phyloP scores from a whole-genome alignment of 352 stramenopile genomes.

The Globisporangium alternatum region DNA sequence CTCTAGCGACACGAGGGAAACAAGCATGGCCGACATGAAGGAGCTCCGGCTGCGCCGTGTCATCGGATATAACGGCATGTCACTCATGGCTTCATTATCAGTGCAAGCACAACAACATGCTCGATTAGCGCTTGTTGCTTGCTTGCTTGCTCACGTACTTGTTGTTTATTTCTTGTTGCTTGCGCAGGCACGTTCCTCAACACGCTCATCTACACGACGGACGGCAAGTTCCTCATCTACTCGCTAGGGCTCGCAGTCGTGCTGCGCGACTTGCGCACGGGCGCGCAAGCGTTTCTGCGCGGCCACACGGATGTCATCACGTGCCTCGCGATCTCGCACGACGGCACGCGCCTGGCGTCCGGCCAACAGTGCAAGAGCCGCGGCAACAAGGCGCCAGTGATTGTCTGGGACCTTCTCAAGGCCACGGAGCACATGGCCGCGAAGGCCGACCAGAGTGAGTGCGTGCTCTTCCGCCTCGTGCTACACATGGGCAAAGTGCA shows the following conservation, averaged over 20 bases:
- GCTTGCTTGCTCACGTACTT: background rate
- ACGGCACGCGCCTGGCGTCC: conserved; percentile 85
- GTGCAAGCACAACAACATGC: background rate
- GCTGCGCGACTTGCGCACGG: conserved; percentile 72
- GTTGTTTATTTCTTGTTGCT: background rate
- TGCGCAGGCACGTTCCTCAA: conserved; percentile 48
- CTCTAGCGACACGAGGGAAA: background rate
- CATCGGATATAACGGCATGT: conserved; percentile 78
- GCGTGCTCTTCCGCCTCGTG: conserved; percentile 89
- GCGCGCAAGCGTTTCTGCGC: conserved; percentile 88
- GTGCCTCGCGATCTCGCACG: conserved; percentile 90
- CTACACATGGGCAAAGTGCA: conserved; percentile 96
- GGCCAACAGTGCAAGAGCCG: conserved; percentile 91
- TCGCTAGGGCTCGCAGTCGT: conserved; percentile 85
- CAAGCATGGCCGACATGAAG: conserved; percentile 58
- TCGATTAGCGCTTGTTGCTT: background rate
- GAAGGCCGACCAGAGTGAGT: conserved; percentile 64
- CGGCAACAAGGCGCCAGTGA: conserved; percentile 93
- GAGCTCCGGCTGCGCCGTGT: conserved; percentile 76
- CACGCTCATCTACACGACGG: conserved; percentile 77
- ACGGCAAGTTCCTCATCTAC: conserved; percentile 83
- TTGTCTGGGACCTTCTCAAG: conserved; percentile 93
- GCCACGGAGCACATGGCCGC: conserved; percentile 69
- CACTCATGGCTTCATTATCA: background rate
- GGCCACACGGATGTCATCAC: conserved; percentile 92